Evolutionary conservation across 805 yeast species (phyloP), one percentile per base, ranked within the genome.

Genomic region (Trichomonascus vanleenenianus): DNA sequence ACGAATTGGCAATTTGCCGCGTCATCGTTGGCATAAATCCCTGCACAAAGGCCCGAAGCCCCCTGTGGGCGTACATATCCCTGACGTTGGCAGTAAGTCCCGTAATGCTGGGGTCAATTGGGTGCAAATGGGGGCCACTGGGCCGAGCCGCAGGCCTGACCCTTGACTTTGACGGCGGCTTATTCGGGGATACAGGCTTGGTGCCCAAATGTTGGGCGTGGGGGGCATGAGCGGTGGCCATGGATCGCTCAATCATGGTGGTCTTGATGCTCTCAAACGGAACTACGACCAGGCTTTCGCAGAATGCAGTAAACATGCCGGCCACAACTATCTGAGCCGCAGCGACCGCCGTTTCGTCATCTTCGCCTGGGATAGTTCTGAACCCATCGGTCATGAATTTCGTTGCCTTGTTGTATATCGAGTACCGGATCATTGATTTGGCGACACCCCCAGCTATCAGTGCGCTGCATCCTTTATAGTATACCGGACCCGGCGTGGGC

Each of bases 321-420:
- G 96, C 96, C 48, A 84, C 79, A 6, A 86, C 84, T 35, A 86
- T 74, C 55, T 87, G 72, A 8, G 94, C 91, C 1, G 94, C 94
- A 16, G 64, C 51, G 14, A 48, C 54, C 6, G 81, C 73, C 2
- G 86, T 72, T 51, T 78, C 74, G n/a, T 79, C 76, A 43, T 64
- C 65, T 8, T 22, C 27, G 4, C 27, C 27, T 22, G 27, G 27
- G 7, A 22, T 8, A 8, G 27, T 22, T 22, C 27, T 22, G 27
- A 22, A 22, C 15, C 71, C 74, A 25, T 75, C 76, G 2, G 81
- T 71, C 84, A 75, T 71, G 60, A 84, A 76, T 56, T 79, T 75
- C 19, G 87, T 78, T 47, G 83, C 79, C 67, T 79, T 76, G 51
- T 86, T 84, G 67, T 85, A 91, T 41, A 83, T 74, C 20, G 80